phyloP scores from a whole-genome alignment of 106 monocot species.

The Phalaenopsis aphrodite region DNA sequence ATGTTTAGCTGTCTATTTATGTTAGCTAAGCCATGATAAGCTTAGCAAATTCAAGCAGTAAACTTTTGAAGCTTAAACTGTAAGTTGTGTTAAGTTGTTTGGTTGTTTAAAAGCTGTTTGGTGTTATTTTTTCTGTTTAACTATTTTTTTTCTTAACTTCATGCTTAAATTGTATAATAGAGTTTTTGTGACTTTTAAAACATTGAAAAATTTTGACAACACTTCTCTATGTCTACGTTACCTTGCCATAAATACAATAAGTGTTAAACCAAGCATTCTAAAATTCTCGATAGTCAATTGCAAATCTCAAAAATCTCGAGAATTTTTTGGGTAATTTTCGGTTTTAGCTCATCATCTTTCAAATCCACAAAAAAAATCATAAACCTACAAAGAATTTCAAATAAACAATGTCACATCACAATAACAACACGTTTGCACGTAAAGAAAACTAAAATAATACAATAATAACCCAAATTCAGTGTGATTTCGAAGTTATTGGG shows the following conservation, averaged over 20 bases:
- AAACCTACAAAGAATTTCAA: no score
- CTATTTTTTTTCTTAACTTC: not conserved
- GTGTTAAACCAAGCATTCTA: not conserved
- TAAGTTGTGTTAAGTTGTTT: not conserved
- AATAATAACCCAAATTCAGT: no score
- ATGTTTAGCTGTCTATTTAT: not conserved
- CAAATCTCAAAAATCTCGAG: no score
- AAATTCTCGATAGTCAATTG: not conserved
- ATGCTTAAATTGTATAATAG: not conserved
- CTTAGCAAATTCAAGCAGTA: not conserved
- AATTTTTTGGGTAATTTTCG: no score
- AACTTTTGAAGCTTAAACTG: not conserved
- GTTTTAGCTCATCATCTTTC: no score
- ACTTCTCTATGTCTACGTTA: not conserved
- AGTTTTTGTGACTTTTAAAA: not conserved
- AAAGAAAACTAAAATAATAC: no score
- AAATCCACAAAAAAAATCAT: no score
- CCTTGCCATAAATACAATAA: not conserved
- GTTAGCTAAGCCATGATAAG: not conserved
- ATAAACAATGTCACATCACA: no score
- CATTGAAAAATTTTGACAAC: not conserved
- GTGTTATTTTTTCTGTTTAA: not conserved
- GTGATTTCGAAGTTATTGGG: no score
- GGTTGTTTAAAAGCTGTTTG: not conserved
- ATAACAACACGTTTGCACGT: no score